These are phyloP conservation scores for Schoenoplectus triqueter DNA, from an alignment of 202 grass and related monocot genomes.

Conservation along the genomic window DNA sequence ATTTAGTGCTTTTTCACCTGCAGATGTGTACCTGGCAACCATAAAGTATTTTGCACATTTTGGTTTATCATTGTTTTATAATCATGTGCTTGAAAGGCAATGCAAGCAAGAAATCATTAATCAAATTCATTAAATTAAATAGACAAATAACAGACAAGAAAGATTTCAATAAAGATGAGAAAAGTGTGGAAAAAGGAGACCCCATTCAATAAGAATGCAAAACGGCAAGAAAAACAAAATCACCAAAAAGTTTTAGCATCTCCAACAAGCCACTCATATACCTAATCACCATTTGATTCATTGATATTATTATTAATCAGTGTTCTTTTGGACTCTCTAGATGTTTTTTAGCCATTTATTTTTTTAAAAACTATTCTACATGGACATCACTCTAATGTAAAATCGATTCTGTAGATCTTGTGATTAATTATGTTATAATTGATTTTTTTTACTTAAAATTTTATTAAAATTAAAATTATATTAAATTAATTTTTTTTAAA, in stretches of 20 bases:
- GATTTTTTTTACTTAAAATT: neutral
- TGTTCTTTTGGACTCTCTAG: neutral
- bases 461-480: too few relatives aligned
- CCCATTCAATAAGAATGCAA: conserved; percentile 17
- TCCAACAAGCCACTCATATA: conserved; percentile 37
- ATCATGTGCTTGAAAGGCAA: neutral
- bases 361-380: neutral
- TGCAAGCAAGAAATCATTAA: conserved; percentile 2
- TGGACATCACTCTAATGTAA: neutral
- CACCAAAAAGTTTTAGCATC: conserved; percentile 34
- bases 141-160: neutral
- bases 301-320: neutral
- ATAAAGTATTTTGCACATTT: conserved; percentile 11
- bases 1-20: neutral
- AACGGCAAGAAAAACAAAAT: conserved; percentile 27
- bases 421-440: neutral
- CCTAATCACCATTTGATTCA: conserved; percentile 20
- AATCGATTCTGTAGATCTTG: conserved; percentile 20
- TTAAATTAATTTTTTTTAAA: neutral
- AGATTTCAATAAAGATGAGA: conserved; percentile 11
- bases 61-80: neutral
- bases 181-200: neutral
- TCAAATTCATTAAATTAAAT: neutral
- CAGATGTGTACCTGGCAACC: neutral
- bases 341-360: neutral